Evolutionary conservation across 805 yeast genomes (phyloP).

Genomic region (Pichia paraexigua): DNA sequence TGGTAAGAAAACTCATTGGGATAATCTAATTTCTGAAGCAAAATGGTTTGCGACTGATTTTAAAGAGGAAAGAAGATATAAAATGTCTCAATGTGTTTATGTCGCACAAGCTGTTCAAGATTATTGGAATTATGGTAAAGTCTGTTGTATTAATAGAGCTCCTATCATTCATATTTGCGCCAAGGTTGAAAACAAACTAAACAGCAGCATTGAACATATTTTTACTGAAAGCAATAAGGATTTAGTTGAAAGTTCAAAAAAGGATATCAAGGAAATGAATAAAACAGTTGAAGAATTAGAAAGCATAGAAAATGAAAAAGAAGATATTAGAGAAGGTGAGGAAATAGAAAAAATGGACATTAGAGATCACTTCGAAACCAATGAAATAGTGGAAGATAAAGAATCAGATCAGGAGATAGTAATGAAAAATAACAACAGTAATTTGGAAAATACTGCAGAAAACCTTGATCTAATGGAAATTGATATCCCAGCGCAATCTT

Average conservation of each 20-base stretch:
- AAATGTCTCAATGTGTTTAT: constrained; percentile 58
- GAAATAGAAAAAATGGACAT: neutral
- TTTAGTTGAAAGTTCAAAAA: neutral
- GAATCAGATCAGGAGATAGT: neutral
- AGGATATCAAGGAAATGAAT: constrained; percentile 8
- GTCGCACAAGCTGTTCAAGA: constrained; percentile 69
- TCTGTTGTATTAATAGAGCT: constrained; percentile 50
- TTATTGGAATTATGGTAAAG: constrained; percentile 71
- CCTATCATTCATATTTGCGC: constrained; percentile 28
- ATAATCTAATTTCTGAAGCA: constrained; percentile 63
- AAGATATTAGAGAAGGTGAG: neutral
- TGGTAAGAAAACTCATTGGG: constrained; percentile 57
- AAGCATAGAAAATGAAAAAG: neutral
- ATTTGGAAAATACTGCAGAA: constrained; percentile 4
- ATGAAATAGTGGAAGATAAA: neutral
- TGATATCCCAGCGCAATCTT: neutral
- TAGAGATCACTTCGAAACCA: neutral
- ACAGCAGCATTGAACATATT: neutral
- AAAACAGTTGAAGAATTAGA: neutral
- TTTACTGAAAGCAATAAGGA: neutral
- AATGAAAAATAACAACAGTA: neutral
- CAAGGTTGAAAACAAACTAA: neutral
- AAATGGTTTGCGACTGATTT: constrained; percentile 79
- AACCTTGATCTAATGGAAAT: neutral
- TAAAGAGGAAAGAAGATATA: constrained; percentile 60